Evolutionary conservation across 371 early-diverging fungal species (phyloP), one percentile per base, ranked within the genome.

Genomic region (Mucor indicus): DNA sequence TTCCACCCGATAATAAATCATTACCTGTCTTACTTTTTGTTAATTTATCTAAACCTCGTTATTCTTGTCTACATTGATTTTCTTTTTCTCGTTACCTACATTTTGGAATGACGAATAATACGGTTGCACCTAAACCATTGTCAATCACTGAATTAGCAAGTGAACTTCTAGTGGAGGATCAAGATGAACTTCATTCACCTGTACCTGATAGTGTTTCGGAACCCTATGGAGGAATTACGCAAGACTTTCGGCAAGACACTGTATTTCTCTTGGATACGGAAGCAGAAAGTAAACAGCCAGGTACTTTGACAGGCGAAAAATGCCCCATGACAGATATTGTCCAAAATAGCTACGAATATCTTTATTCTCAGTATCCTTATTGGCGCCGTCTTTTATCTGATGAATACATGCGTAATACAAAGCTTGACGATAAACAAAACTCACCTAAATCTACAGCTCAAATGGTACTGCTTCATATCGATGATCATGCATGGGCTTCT

Each of bases 401-500:
- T 23, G 61, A 60, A 11, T 65, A 61, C 37, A 65, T 65, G 66
- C 61, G 66, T 24, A 54, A 61, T 38, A 61, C 51, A 11, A 39
- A 48, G 38, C 39, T 47, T 40, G 44, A 43, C 29, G 25, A 45
- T 15, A 27, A 43, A 16, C 25, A 42, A 27, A 19, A 25, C 2
- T 9, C 49, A 13, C 25, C 42, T 10, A 47, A 30, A 39, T 17
- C 40, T 9, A 23, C 48, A 11, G 50, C 66, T 17, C 61, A 53
- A 22, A 38, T 65, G 1, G 61, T 57, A 4, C 39, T 65, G 8
- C 23, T 65, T 8, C 57, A 61, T 43, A 49, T 65, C 16, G 66
- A 65, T 21, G 57, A 65, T 25, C 66, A 60, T 49, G 60, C 57
- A 11, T 65, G 66, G 66, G 66, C 66, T 13, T 65, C 66, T 9